Evolutionary conservation across 2,329 filamentous ascomycete species (phyloP).

Genomic region (Colletotrichum eremochloae): DNA sequence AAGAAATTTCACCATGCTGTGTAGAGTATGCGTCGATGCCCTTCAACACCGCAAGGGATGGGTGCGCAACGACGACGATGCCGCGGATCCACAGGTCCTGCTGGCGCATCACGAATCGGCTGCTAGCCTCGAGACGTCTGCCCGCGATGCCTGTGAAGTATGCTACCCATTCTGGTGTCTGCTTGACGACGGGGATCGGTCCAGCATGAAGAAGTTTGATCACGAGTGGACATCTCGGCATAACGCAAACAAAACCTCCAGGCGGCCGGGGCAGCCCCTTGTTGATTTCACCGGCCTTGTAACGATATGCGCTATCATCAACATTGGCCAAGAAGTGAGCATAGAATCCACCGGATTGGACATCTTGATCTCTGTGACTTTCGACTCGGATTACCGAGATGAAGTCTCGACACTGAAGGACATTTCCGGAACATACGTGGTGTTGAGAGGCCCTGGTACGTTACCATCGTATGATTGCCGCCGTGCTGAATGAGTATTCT

Average conservation of each 20-base stretch:
- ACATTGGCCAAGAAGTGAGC: background rate
- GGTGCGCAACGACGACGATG: background rate
- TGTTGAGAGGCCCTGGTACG: background rate
- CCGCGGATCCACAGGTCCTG: background rate
- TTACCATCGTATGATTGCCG: background rate
- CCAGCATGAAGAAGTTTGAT: background rate
- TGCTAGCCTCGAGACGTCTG: constrained; percentile 10
- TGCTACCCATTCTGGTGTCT: constrained; percentile 26
- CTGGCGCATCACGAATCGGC: constrained; percentile 25
- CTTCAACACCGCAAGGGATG: constrained; percentile 23
- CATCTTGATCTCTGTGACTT: background rate
- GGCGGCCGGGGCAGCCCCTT: background rate
- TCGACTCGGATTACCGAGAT: constrained; percentile 8
- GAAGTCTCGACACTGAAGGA: background rate
- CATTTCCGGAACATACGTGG: background rate
- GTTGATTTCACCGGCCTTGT: constrained; percentile 8
- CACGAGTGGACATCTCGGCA: background rate
- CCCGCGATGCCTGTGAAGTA: constrained; percentile 11
- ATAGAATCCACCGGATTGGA: background rate
- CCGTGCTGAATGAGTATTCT: background rate
- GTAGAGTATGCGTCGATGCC: background rate
- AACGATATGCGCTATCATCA: constrained; percentile 7
- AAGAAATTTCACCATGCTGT: background rate
- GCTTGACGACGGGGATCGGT: background rate
- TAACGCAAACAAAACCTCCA: background rate